phyloP scores from a whole-genome alignment of 2,329 filamentous ascomycete species.

The Beauveria caledonica region DNA sequence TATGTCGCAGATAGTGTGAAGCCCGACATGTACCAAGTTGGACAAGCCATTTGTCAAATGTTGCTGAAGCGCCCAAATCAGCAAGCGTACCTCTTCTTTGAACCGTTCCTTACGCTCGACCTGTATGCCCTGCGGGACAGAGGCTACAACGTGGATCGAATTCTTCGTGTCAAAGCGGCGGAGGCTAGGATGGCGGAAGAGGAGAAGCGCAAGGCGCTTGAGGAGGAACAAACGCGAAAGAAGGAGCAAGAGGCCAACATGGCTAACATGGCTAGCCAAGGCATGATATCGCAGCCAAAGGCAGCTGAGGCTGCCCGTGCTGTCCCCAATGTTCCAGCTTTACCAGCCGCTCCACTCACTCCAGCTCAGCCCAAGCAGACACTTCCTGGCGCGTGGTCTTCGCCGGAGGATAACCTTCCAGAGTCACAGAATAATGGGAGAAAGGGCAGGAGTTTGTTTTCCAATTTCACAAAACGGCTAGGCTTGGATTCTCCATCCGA shows the following conservation, averaged over 20 bases:
- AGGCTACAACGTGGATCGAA: slow-evolving; percentile 94
- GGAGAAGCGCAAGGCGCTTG: slow-evolving; percentile 64
- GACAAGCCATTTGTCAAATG: slow-evolving; percentile 73
- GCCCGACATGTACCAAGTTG: slow-evolving; percentile 86
- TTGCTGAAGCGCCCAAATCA: slow-evolving; percentile 77
- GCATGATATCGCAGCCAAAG: slow-evolving; percentile 9
- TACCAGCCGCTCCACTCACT: slow-evolving; percentile 32
- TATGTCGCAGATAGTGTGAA: slow-evolving; percentile 62
- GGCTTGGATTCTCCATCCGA: slow-evolving; percentile 51
- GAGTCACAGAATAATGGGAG: slow-evolving; percentile 26
- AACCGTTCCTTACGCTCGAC: slow-evolving; percentile 81
- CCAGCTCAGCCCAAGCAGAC: slow-evolving; percentile 31
- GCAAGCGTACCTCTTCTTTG: slow-evolving; percentile 82
- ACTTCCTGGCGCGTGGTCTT: slow-evolving; percentile 74
- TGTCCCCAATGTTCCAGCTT: slow-evolving; percentile 32
- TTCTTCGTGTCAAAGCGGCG: slow-evolving; percentile 77
- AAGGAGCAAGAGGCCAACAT: slow-evolving; percentile 39
- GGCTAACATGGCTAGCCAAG: slow-evolving; percentile 30
- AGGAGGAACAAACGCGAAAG: slow-evolving; percentile 62
- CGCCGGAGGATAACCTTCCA: slow-evolving; percentile 42
- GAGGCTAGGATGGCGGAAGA: slow-evolving; percentile 84
- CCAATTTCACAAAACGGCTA: slow-evolving; percentile 57
- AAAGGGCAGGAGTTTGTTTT: slow-evolving; percentile 54
- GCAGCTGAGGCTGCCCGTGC: slow-evolving; percentile 31
- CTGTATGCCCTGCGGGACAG: slow-evolving; percentile 73